Base-by-base conservation (phyloP, 805 yeast species). In the Wickerhamiella dianesei region DNA sequence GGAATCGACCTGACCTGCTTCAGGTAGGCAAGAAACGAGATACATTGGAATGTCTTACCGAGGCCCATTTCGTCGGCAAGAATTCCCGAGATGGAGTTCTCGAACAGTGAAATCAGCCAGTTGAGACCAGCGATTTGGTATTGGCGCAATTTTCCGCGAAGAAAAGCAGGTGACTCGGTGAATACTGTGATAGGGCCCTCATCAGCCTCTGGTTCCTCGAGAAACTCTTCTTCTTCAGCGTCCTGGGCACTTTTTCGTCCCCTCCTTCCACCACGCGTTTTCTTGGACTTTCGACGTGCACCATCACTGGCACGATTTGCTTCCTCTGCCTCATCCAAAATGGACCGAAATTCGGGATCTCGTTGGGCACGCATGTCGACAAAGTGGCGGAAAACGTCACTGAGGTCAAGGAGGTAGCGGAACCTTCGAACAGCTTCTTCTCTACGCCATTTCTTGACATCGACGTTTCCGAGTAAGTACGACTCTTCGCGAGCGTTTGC, bases 61-160 rank as follows among this genome's bases (percentile, higher is more conserved):
- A 89, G 70, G 2, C 98, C 98, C 98, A 92, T 89, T 63, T 89
- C 98, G 64, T 89, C 98, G 5, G 98, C 98, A 41, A 89, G 67
- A 36, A 89, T 89, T 13, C 98, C 98, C 3, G 94, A 82, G 32
- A 89, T 71, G 48, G 81, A 73, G 60, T 89, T 85, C 56, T 85
- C 88, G 60, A 86, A 84, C 21, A 92, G 65, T 0, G 92, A 77
- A 12, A 89, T 80, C 48, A 89, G 71, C 98, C 98, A 89, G 64
- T 92, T 92, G 45, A 89, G 72, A 43, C 98, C 98, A 60, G 87
- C 96, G 35, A 89, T 70, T 66, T 89, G 98, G 61, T 92, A 89
- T 57, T 84, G 94, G 59, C 98, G 73, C 50, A 92, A 67, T 44
- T 62, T 72, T 12, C 97, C 97, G 8, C 67, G 51, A 25, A 89